Base-by-base conservation (phyloP, 202 grass and related monocot species). In the Zizania palustris region DNA sequence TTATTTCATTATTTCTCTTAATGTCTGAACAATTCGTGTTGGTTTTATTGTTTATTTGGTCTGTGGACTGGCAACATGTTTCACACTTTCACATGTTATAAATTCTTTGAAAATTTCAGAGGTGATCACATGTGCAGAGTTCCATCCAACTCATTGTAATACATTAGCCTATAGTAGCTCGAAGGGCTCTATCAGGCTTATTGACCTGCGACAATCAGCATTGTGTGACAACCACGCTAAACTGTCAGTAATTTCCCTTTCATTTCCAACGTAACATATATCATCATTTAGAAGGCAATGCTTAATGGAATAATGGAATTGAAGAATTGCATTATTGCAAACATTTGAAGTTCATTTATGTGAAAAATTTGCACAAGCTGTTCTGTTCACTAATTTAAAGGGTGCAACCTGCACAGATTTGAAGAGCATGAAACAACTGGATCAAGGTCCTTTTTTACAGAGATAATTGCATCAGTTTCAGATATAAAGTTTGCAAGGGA, bases 401-500 rank as follows among this genome's bases (percentile, higher is more conserved):
- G 9, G 57, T 39, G n/a, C 48, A 64, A 82, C 16, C 40, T 65
- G 65, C 65, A 58, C 60, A 97, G 93, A 75, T 93, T 93, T 74
- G 90, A 97, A 71, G 93, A 93, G 84, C 90, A 88, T 84, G 93
- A 93, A 76, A 69, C 80, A 65, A 73, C 90, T 81, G 90, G 85
- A 64, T 37, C 90, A 16, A 93, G 86, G 80, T 93, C 90, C 54
- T 93, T 93, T 79, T 97, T 97, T 87, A 97, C 93, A 11, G 93
- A 97, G 80, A 93, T 97, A 83, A 93, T 97, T 75, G 90, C 90
- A 19, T 97, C 93, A 1, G 88, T 97, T 80, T 97, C 93, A 10
- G 90, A 97, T 73, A 87, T 97, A 79, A 97, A 91, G 81, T 97
- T 97, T 80, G 78, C 93, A 41, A 87, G 84, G 81, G 83, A 83